Base-by-base conservation (phyloP, 108 stramenopile genomes). In the Nitzschia putrida region DNA sequence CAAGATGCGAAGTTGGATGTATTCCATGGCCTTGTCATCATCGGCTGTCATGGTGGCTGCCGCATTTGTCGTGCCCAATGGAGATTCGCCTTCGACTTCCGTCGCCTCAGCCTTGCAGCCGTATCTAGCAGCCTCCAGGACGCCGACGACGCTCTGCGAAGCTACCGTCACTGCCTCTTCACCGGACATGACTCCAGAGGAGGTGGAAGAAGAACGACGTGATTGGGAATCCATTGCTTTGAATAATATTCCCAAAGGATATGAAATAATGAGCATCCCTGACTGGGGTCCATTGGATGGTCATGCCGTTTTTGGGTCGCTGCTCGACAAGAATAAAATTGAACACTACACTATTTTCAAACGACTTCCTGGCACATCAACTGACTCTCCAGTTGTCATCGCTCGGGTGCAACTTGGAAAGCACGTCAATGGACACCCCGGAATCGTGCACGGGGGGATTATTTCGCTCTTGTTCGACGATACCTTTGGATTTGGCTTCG, bases 391-490 rank as follows among this genome's bases (percentile, higher is more conserved):
- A 26, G 76, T 75, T 11, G 74, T 82, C 11, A 69, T 71, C 25
- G 82, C 71, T 3, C 43, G 61, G 4, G 72, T 87, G 0, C 53
- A 71, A 18, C 53, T 87, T 53, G 86, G 86, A n/a, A 24, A 60
- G 0, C 44, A 66, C 14, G 21, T 87, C 23, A 57, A 87, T 66
- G 86, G 86, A 12, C 86, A 87, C 49, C 24, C 18, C 9, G 81
- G 81, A 16, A 63, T 80, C 21, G 86, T 87, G 4, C 86, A 87
- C 53, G 86, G 86, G 8, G 86, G 86, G 4, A 80, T 87, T 13
- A 26, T 82, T 49, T 69, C 80, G 12, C 54, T 87, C 29, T 18
- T 87, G 0, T 76, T 87, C 61, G 86, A 87, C 52, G 86, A 87
- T 72, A 24, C 61, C 24, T 75, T 82, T 49, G 86, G 86, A 44